Conservation (phyloP, 2,329 filamentous ascomycete species). For the Teratosphaeria viscida region DNA sequence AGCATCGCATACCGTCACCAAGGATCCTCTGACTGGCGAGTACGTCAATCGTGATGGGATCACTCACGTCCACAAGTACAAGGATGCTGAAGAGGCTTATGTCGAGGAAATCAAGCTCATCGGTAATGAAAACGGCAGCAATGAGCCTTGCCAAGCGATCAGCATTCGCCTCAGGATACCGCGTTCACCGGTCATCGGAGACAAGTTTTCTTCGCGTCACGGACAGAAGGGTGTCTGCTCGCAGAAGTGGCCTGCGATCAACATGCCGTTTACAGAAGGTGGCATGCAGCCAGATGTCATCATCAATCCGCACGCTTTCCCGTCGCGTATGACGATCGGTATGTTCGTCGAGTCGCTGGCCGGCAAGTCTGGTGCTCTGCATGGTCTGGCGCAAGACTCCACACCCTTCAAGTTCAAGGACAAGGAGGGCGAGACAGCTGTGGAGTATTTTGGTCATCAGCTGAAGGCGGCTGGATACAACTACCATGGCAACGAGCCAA, state of each 20-base stretch:
- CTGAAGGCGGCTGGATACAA: slow-evolving; percentile 93
- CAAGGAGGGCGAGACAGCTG: slow-evolving; percentile 80
- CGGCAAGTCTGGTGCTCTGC: slow-evolving; percentile 85
- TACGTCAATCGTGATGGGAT: slow-evolving; percentile 76
- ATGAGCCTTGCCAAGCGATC: slow-evolving; percentile 74
- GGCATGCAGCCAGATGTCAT: slow-evolving; percentile 96
- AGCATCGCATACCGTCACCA: slow-evolving; percentile 79
- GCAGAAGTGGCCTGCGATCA: slow-evolving; percentile 85
- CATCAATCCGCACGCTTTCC: slow-evolving; percentile 99
- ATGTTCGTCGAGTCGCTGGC: slow-evolving; percentile 98
- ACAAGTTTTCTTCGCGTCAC: slow-evolving; percentile 98
- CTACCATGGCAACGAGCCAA: slow-evolving; percentile 95
- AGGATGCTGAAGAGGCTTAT: slow-evolving; percentile 77
- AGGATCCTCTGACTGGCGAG: slow-evolving; percentile 59
- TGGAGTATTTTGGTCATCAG: slow-evolving; percentile 92
- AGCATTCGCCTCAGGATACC: slow-evolving; percentile 90
- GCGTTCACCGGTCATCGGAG: slow-evolving; percentile 82
- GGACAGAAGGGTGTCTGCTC: slow-evolving; percentile 96
- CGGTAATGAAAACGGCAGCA: slow-evolving; percentile 73
- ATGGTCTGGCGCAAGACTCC: slow-evolving; percentile 90
- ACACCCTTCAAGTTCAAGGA: slow-evolving; percentile 78
- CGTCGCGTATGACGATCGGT: slow-evolving; percentile 98
- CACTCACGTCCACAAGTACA: slow-evolving; percentile 88
- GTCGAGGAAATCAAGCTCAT: slow-evolving; percentile 89
- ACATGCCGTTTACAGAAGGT: slow-evolving; percentile 95